These are phyloP conservation scores for Neofusicoccum ribis DNA, from an alignment of 2,329 filamentous ascomycete species.

Conservation along the genomic window DNA sequence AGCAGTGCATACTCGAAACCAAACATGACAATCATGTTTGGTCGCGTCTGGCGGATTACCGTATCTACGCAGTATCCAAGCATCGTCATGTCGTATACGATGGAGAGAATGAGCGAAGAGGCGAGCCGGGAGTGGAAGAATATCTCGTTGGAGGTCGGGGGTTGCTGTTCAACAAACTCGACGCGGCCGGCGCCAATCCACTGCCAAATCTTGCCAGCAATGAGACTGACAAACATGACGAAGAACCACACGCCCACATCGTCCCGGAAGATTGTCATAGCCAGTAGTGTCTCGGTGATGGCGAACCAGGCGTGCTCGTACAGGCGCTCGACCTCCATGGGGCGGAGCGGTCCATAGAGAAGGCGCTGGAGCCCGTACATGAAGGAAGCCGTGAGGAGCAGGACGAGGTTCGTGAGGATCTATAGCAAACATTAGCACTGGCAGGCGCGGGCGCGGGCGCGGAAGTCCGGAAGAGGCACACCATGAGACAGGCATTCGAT, in stretches of 20 bases:
- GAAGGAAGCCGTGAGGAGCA: slow-evolving; percentile 76
- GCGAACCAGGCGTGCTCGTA: slow-evolving; percentile 99
- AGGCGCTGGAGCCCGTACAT: slow-evolving; percentile 86
- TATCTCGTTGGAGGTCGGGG: slow-evolving; percentile 74
- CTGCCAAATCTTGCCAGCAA: slow-evolving; percentile 95
- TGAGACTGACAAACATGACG: slow-evolving; percentile 89
- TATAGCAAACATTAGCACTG: slow-evolving; percentile 38
- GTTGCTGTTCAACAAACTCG: slow-evolving; percentile 92
- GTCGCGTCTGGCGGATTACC: slow-evolving; percentile 83
- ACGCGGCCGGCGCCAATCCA: slow-evolving; percentile 97
- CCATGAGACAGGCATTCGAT: slow-evolving; percentile 92
- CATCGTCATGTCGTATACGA: slow-evolving; percentile 77
- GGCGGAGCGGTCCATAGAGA: slow-evolving; percentile 85
- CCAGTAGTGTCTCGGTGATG: slow-evolving; percentile 91
- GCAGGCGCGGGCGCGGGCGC: slow-evolving; percentile 10
- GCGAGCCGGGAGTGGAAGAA: slow-evolving; percentile 84
- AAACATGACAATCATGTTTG: slow-evolving; percentile 99
- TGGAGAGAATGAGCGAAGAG: slow-evolving; percentile 74
- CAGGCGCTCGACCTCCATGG: slow-evolving; percentile 93
- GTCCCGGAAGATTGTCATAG: slow-evolving; percentile 97
- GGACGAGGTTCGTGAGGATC: slow-evolving; percentile 88
- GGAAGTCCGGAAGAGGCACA: slow-evolving; percentile 44
- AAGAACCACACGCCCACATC: slow-evolving; percentile 94
- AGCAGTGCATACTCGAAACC: slow-evolving; percentile 95
- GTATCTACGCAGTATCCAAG: slow-evolving; percentile 78